Evolutionary conservation across 148 eudicot genomes (phyloP).

Genomic region (Beta vulgaris): DNA sequence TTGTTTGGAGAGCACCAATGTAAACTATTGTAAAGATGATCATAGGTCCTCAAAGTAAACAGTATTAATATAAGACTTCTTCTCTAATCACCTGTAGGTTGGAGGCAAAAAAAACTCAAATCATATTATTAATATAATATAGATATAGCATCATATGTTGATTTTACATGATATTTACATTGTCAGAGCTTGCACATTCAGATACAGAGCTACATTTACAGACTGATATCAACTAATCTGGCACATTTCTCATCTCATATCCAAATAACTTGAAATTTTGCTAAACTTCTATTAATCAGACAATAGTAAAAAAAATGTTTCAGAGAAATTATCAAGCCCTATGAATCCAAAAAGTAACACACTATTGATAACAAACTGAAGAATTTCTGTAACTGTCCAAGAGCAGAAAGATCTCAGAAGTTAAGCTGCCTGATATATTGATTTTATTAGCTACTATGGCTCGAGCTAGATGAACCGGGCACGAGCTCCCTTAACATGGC

Average conservation of each 20-base stretch:
- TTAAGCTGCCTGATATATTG: neutral
- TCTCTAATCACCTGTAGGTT: neutral
- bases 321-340: neutral
- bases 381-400: slow-evolving; percentile 15
- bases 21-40: no score
- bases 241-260: neutral
- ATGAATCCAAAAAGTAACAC: slow-evolving; percentile 17
- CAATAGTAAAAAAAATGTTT: slow-evolving; percentile 1
- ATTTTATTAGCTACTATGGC: slow-evolving; percentile 26
- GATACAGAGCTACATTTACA: slow-evolving; percentile 15
- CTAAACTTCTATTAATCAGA: neutral
- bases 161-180: slow-evolving; percentile 29
- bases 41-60: neutral
- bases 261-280: neutral
- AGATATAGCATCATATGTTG: slow-evolving; percentile 17
- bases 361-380: slow-evolving; percentile 20
- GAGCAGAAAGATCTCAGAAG: no score
- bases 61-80: no score
- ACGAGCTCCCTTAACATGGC: slow-evolving; percentile 84
- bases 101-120: slow-evolving; percentile 4
- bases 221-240: neutral
- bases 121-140: neutral
- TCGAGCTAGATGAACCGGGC: slow-evolving; percentile 34
- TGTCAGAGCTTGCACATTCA: slow-evolving; percentile 17
- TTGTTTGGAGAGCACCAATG: no score